Evolutionary conservation across 2,329 filamentous ascomycete genomes (phyloP).

Genomic region (Microcera coccophila): DNA sequence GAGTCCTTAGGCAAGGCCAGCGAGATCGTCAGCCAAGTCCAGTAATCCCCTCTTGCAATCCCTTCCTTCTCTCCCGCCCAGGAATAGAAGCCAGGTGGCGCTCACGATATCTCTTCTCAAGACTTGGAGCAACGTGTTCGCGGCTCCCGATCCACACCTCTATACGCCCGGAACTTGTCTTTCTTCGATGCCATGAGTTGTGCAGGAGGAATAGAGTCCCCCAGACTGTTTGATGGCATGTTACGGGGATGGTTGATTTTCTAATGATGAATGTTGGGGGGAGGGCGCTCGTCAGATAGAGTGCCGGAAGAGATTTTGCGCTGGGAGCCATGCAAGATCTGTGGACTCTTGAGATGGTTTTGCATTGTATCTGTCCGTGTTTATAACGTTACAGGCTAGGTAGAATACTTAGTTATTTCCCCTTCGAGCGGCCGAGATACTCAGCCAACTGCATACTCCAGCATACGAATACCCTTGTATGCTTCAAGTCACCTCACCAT

Average conservation of each 20-base stretch:
- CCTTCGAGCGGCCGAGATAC: too few species aligned
- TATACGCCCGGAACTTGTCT: slow-evolving; percentile 16
- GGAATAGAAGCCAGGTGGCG: slow-evolving; percentile 10
- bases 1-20: slow-evolving; percentile 84
- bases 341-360: slow-evolving; percentile 10
- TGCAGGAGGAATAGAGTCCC: slow-evolving; percentile 33
- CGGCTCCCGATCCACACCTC: slow-evolving; percentile 10
- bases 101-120: slow-evolving; percentile 10
- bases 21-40: slow-evolving; percentile 87
- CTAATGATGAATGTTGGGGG: slow-evolving; percentile 1
- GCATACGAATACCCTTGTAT: too few species aligned
- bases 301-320: slow-evolving; percentile 4
- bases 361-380: slow-evolving; percentile 12
- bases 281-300: slow-evolving; percentile 4
- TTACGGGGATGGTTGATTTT: slow-evolving; percentile 21
- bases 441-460: too few species aligned
- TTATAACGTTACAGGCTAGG: slow-evolving; percentile 23
- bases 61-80: slow-evolving; percentile 13
- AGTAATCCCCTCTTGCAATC: slow-evolving; percentile 40
- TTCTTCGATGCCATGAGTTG: slow-evolving; percentile 38
- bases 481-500: too few species aligned
- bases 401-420: slow-evolving; percentile 25
- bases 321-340: slow-evolving; percentile 2
- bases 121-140: slow-evolving; percentile 7
- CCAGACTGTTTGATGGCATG: slow-evolving; percentile 32